A percentile compares a stretch with the other conserved stretches of the same genome.
phyloP scores from a whole-genome alignment of 2,329 filamentous ascomycete species.

The Nemania sp. region DNA sequence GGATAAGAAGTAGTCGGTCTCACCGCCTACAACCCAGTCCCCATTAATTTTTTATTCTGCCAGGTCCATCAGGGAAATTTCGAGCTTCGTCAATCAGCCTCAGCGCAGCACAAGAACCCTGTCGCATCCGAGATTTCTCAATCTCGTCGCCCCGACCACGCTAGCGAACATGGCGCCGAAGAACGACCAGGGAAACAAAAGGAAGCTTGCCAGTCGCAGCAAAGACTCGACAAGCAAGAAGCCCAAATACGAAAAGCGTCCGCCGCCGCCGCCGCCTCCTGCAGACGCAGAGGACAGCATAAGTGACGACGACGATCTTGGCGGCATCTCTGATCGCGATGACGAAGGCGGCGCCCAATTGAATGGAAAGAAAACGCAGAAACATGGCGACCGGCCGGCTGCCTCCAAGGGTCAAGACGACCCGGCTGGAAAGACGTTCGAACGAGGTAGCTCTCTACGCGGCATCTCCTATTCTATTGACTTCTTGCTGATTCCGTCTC shows the following conservation, averaged over 20 bases:
- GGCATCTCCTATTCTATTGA: neutral
- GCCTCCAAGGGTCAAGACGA: constrained; percentile 40
- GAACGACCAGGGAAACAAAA: constrained; percentile 56
- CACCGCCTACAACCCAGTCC: constrained; percentile 43
- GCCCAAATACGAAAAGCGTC: constrained; percentile 43
- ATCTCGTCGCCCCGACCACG: constrained; percentile 3
- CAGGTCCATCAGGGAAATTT: constrained; percentile 21
- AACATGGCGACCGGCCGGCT: constrained; percentile 34
- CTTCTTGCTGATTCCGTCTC: constrained; percentile 26
- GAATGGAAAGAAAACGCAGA: constrained; percentile 47
- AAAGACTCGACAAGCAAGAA: constrained; percentile 50
- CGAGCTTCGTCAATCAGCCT: constrained; percentile 9
- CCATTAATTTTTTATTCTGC: constrained; percentile 34
- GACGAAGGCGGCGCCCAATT: constrained; percentile 59
- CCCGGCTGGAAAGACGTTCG: constrained; percentile 46
- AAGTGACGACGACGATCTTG: constrained; percentile 45
- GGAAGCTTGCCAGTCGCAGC: constrained; percentile 59
- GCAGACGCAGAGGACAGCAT: constrained; percentile 45
- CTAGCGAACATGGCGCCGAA: constrained; percentile 54
- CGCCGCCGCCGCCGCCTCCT: constrained; percentile 46
- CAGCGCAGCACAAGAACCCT: constrained; percentile 14
- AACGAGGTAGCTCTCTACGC: constrained; percentile 43
- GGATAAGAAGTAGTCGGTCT: constrained; percentile 22
- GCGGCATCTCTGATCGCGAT: constrained; percentile 54
- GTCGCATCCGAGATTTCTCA: neutral